phyloP scores from a whole-genome alignment of 768 basidiomycete species.

The Lentinula boryana region DNA sequence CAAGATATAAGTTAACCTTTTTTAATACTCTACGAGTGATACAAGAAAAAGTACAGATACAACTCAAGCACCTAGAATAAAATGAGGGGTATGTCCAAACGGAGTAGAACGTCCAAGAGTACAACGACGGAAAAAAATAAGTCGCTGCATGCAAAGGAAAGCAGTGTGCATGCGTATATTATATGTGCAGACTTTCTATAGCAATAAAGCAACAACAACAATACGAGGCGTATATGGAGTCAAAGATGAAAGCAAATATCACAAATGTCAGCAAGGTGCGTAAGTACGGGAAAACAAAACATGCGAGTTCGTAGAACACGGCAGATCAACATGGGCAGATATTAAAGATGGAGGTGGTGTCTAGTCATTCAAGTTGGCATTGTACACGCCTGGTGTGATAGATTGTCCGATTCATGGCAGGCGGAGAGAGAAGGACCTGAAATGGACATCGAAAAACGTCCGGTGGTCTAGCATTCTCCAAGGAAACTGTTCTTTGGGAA shows the following conservation, averaged over 20 bases:
- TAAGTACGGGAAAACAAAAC: neutral
- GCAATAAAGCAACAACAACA: neutral
- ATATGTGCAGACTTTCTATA: neutral
- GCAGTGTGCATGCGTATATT: neutral
- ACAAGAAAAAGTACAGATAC: slow-evolving; percentile 2
- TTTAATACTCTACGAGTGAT: neutral
- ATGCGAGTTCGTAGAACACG: neutral
- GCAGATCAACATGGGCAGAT: neutral
- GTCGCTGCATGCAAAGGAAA: neutral
- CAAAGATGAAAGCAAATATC: neutral
- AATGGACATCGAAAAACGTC: neutral
- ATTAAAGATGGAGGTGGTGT: neutral
- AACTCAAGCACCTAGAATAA: neutral
- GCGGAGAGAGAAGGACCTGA: neutral
- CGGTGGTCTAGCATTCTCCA: slow-evolving; percentile 11
- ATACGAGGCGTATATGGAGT: neutral
- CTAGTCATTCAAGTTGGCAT: neutral
- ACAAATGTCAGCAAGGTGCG: neutral
- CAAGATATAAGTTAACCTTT: neutral
- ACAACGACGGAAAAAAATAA: neutral
- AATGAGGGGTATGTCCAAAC: neutral
- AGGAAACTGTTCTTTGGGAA: slow-evolving; percentile 50
- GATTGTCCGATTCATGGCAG: neutral
- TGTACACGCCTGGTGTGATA: neutral
- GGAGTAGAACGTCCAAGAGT: neutral